phyloP scores from a whole-genome alignment of 2,329 filamentous ascomycete genomes.

The Colletotrichum tamarilloi region DNA sequence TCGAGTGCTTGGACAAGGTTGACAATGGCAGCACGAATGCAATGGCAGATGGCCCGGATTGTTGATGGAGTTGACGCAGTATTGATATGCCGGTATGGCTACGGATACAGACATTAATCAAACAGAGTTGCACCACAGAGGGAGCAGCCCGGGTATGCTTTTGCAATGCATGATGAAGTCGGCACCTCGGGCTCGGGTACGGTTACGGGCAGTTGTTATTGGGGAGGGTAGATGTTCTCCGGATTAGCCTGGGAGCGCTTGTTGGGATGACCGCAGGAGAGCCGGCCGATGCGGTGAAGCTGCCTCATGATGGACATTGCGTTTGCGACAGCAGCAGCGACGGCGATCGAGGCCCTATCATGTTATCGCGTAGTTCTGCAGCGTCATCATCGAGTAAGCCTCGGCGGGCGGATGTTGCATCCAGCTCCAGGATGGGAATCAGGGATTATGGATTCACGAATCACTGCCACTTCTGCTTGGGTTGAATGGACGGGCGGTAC shows the following conservation, averaged over 20 bases:
- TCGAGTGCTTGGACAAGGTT: background rate
- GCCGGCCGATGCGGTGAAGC: conserved; percentile 19
- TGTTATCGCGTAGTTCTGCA: conserved; percentile 16
- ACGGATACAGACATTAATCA: conserved; percentile 4
- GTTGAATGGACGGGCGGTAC: background rate
- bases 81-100: conserved; percentile 22
- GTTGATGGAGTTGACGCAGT: background rate
- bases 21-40: background rate
- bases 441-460: background rate
- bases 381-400: conserved; percentile 25
- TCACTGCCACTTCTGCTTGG: background rate
- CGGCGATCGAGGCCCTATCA: conserved; percentile 6
- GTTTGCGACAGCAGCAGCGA: background rate
- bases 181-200: conserved; percentile 2
- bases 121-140: conserved; percentile 21
- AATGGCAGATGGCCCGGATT: background rate
- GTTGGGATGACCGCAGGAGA: conserved; percentile 17
- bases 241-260: conserved; percentile 5
- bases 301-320: background rate
- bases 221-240: background rate
- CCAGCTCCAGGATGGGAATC: conserved; percentile 9
- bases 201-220: no score
- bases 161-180: conserved; percentile 9
- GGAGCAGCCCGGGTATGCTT: conserved; percentile 2
- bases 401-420: conserved; percentile 13